Evolutionary conservation across 2,329 filamentous ascomycete species (phyloP), one percentile per base, ranked within the genome.

Genomic region (Bipolaris zeicola): DNA sequence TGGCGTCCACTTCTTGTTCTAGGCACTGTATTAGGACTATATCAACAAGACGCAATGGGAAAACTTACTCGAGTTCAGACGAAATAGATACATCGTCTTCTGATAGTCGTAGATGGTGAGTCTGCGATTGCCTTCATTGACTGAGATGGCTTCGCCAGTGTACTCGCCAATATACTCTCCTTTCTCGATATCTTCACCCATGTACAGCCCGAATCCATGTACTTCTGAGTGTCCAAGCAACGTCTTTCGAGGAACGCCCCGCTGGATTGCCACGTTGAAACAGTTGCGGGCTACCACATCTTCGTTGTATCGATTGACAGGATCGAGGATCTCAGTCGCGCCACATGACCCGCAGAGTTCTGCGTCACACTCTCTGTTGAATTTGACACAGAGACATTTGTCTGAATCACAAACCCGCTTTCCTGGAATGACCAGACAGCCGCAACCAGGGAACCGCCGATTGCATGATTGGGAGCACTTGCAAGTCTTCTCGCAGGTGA

Each of bases 151-250:
- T 72, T 95, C 91, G 44, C 91, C 91, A 1, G 87, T 86, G 71
- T 95, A 95, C 72, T 95, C 91, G 31, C 90, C 89, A 16, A 95
- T 81, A 63, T 90, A 94, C n/a, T 90, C 87, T 50, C 88, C 86
- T 57, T 84, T 81, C 3, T 79, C 78, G 58, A 92, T 86, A 52
- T 86, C 80, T 67, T 91, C 87, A 3, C 87, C 88, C 1, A 88
- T 83, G 69, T 89, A 94, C 0, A 95, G 80, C 0, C 91, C 91
- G 61, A 92, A 91, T 0, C 91, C 91, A 52, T 88, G 85, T 2
- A 93, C 83, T 58, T 86, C 85, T 44, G 89, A 92, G 51, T 87
- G 81, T 2, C 90, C 91, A 5, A 92, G 79, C 3, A 91, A 75
- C 0, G 91, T 85, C 3, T 83, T 81, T 67, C 89, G 91, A 22